These are phyloP conservation scores for Mollisia scopiformis DNA, from an alignment of 2,329 filamentous ascomycete genomes.

Conservation along the genomic window DNA sequence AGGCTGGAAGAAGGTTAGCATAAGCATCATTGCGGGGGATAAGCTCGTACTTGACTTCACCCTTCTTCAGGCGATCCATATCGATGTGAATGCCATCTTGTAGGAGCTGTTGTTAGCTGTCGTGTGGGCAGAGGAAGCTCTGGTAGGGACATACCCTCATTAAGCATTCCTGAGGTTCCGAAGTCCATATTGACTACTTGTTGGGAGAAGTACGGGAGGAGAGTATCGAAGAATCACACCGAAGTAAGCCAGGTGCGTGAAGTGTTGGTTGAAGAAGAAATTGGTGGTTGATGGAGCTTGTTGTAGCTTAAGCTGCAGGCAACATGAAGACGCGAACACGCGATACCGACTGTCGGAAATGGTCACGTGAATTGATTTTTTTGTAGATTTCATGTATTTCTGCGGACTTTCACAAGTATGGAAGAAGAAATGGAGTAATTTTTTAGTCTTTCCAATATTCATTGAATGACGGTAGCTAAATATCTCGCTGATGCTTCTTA, in stretches of 20 bases:
- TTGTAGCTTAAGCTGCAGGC: slow-evolving; percentile 24
- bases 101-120: slow-evolving; percentile 33
- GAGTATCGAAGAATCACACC: not conserved
- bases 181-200: slow-evolving; percentile 59
- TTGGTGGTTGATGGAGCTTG: slow-evolving; percentile 24
- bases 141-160: slow-evolving; percentile 55
- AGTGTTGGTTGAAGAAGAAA: slow-evolving; percentile 8
- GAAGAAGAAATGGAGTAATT: no score
- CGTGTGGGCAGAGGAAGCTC: slow-evolving; percentile 18
- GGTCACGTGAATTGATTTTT: slow-evolving; percentile 14
- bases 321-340: slow-evolving; percentile 22
- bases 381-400: no score
- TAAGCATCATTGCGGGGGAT: not conserved
- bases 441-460: no score
- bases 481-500: no score
- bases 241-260: not conserved
- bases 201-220: slow-evolving; percentile 15
- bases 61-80: slow-evolving; percentile 98
- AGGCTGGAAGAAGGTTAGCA: slow-evolving; percentile 58
- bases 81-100: slow-evolving; percentile 98
- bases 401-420: no score
- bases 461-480: no score
- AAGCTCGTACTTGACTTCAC: slow-evolving; percentile 89
- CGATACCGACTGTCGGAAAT: slow-evolving; percentile 5
- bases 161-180: slow-evolving; percentile 62